These are phyloP conservation scores for Pythium brachiatum DNA, from an alignment of 352 stramenopile genomes.

Conservation along the genomic window DNA sequence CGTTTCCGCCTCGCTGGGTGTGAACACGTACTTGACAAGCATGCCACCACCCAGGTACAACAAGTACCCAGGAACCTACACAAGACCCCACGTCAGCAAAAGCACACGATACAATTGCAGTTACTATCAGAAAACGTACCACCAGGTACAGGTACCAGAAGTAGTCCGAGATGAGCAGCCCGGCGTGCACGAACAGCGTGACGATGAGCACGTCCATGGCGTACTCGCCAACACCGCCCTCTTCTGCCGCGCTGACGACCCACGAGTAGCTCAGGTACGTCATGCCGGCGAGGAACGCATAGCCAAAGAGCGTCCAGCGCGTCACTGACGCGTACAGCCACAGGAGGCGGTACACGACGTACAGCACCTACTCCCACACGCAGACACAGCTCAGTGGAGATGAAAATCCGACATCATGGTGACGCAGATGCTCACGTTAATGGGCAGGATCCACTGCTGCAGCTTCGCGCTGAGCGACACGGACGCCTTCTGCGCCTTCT, in stretches of 20 bases:
- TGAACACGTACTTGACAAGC: conserved; percentile 84
- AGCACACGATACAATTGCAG: not conserved
- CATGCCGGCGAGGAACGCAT: conserved; percentile 55
- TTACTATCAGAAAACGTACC: conserved; percentile 29
- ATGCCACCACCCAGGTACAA: conserved; percentile 76
- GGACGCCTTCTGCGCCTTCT: conserved; percentile 76
- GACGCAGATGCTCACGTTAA: conserved; percentile 42
- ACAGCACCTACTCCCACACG: conserved; percentile 38
- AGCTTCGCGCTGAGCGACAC: conserved; percentile 66
- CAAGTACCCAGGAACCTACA: conserved; percentile 73
- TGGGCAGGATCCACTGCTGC: conserved; percentile 76
- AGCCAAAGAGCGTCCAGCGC: conserved; percentile 66
- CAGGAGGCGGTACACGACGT: conserved; percentile 73
- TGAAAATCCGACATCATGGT: not conserved
- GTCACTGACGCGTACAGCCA: conserved; percentile 71
- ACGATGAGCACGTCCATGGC: conserved; percentile 84
- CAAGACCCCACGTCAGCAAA: not conserved
- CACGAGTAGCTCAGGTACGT: conserved; percentile 83
- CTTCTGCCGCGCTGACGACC: conserved; percentile 72
- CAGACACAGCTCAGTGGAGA: not conserved
- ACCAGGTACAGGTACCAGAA: conserved; percentile 85
- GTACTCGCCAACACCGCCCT: conserved; percentile 78
- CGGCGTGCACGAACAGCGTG: conserved; percentile 75
- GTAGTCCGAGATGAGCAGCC: conserved; percentile 80
- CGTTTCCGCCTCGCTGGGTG: conserved; percentile 41